Evolutionary conservation across 2,329 filamentous ascomycete species (phyloP), one percentile per base, ranked within the genome.

Genomic region (Cladophialophora immunda): DNA sequence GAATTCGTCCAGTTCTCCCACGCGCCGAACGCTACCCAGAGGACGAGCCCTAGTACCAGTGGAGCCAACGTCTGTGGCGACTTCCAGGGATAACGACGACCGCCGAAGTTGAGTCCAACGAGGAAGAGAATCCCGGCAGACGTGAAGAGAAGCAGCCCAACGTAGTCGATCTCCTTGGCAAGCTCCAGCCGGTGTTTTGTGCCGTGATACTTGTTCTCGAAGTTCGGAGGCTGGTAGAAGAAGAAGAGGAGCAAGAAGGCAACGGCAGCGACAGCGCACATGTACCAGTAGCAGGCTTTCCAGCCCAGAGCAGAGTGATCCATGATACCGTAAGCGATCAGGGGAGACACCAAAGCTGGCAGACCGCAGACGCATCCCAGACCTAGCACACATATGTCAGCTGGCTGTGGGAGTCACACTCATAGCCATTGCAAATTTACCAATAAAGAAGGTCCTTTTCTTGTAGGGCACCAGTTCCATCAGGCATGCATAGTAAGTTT

Each of bases 141-240:
- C 11, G 77, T 68, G 68, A 79, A 82, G 0, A 84, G 75, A 36
- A 81, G 72, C 47, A 84, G 78, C 25, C 82, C 82, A 41, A 81
- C 57, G 67, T 76, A 83, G 70, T 84, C 85, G 8, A 86, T 76
- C 67, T 80, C 76, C 69, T 76, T 79, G 52, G 81, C 68, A 68
- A 79, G 77, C 68, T 81, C 73, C 25, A 60, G 75, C n/a, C n/a
- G n/a, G n/a, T n/a, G n/a, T 74, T 56, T 73, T 50, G 55, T 60
- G 6, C 15, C 78, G 72, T 59, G 54, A 67, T 84, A 81, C n/a
- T 83, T 80, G 72, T 80, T 79, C 13, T 78, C 73, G 72, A 81
- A 85, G 4, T 78, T 79, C 0, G 84, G 82, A 30, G 82, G 83
- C 68, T 81, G 79, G 74, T 84, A 85, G 62, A 82, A 80, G 70